Conservation (phyloP, 345 rosid species). For the Citropsis articulata region DNA sequence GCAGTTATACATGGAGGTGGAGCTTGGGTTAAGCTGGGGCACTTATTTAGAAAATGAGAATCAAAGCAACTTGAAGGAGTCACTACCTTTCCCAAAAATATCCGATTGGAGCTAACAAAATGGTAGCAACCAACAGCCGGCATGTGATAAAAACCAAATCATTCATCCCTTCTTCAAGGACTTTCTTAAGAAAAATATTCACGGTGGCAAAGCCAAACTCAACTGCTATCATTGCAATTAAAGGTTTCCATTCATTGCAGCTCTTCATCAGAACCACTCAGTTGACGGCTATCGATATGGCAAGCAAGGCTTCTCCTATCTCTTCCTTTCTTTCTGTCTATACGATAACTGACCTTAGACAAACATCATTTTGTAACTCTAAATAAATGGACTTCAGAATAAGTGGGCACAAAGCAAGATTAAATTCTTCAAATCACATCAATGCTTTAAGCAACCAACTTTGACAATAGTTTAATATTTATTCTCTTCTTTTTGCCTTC, state of each 20-base stretch:
- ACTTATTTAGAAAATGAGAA: neutral
- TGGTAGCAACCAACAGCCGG: constrained; percentile 49
- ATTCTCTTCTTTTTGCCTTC: constrained; percentile 33
- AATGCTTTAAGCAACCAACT: constrained; percentile 45
- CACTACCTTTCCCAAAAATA: constrained; percentile 59
- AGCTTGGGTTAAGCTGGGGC: no score
- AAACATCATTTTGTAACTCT: constrained; percentile 7
- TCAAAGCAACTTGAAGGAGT: neutral
- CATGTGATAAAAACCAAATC: constrained; percentile 59
- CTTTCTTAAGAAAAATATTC: constrained; percentile 64
- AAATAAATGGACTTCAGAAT: constrained; percentile 26
- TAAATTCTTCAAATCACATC: constrained; percentile 54
- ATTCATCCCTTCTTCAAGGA: constrained; percentile 46
- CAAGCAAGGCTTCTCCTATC: neutral
- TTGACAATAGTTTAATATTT: constrained; percentile 23
- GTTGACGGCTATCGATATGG: neutral
- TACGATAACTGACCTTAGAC: neutral
- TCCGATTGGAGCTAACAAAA: constrained; percentile 56
- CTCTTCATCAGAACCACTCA: constrained; percentile 23
- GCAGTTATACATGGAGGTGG: no score
- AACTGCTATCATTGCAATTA: constrained; percentile 41
- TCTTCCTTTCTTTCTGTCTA: neutral
- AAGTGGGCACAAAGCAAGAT: constrained; percentile 54
- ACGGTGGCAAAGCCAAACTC: constrained; percentile 47
- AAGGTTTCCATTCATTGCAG: constrained; percentile 39